These are phyloP conservation scores for Zygosaccharomyces lentus DNA, from an alignment of 805 yeast species.

Conservation along the genomic window DNA sequence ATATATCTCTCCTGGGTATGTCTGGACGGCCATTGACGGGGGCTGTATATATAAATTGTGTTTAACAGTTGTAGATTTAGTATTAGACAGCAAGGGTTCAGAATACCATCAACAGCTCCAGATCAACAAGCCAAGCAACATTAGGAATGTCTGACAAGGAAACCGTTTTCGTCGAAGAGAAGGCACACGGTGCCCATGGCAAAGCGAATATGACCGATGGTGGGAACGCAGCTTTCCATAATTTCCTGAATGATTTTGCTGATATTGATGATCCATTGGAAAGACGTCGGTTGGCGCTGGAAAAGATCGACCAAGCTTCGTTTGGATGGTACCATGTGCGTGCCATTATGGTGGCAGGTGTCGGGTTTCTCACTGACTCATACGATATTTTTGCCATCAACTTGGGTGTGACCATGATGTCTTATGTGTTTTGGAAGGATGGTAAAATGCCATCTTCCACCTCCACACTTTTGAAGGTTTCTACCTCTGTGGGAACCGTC, in stretches of 20 bases:
- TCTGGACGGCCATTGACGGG: neutral
- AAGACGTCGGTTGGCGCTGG: conserved; percentile 80
- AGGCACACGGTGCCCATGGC: conserved; percentile 21
- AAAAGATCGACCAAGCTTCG: conserved; percentile 72
- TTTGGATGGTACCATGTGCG: conserved; percentile 82
- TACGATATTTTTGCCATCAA: conserved; percentile 90
- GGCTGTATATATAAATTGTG: neutral
- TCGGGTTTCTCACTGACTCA: conserved; percentile 89
- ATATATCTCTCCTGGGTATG: neutral
- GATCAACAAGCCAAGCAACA: neutral
- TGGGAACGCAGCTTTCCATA: conserved; percentile 86
- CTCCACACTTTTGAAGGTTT: conserved; percentile 71
- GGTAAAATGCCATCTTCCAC: conserved; percentile 65
- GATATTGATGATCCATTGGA: conserved; percentile 81
- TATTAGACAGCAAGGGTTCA: neutral
- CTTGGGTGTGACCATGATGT: conserved; percentile 74
- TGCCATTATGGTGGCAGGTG: conserved; percentile 84
- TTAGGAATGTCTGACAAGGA: conserved; percentile 3
- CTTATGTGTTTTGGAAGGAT: conserved; percentile 64
- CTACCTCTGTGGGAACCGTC: conserved; percentile 92
- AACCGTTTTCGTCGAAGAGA: conserved; percentile 14
- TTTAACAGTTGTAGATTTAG: neutral
- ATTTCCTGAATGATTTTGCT: conserved; percentile 72
- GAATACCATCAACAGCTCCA: neutral
- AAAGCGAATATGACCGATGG: conserved; percentile 45